A percentile compares a stretch with the other conserved stretches of the same genome.
These are phyloP conservation scores for Viola pubescens DNA, from an alignment of 441 rosid species.

Conservation along the genomic window DNA sequence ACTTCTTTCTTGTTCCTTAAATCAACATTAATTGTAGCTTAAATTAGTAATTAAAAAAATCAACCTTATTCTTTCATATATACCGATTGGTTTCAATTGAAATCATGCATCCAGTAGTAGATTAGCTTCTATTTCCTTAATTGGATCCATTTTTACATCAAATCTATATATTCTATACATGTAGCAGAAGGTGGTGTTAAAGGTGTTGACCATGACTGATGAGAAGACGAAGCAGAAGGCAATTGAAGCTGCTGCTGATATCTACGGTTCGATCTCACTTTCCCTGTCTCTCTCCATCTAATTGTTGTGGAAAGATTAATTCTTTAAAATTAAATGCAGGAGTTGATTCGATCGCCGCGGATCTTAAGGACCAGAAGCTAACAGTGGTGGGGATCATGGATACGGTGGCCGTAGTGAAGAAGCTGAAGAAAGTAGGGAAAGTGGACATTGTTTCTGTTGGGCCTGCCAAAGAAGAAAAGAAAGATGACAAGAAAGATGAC, in stretches of 20 bases:
- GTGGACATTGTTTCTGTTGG: slow-evolving; percentile 86
- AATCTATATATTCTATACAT: background rate
- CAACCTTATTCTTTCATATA: too few relatives aligned
- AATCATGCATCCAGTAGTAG: too few relatives aligned
- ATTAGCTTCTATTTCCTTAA: background rate
- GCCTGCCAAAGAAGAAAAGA: slow-evolving; percentile 93
- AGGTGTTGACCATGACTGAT: slow-evolving; percentile 89
- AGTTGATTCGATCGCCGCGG: slow-evolving; percentile 90
- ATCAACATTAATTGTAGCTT: too few relatives aligned
- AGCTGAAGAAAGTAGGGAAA: slow-evolving; percentile 88
- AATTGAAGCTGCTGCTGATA: slow-evolving; percentile 90
- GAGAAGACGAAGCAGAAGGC: slow-evolving; percentile 91
- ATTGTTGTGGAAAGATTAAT: background rate
- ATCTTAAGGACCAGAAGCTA: slow-evolving; percentile 81
- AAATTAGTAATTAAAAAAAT: too few relatives aligned
- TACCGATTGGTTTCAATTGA: too few relatives aligned
- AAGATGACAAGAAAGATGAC: slow-evolving; percentile 63
- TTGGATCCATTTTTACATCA: background rate
- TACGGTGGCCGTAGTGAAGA: slow-evolving; percentile 78
- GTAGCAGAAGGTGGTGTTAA: slow-evolving; percentile 70
- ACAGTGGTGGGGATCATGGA: slow-evolving; percentile 89
- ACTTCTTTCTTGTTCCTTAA: too few relatives aligned
- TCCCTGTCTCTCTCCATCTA: background rate
- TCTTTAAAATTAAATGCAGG: slow-evolving; percentile 30
- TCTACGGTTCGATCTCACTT: slow-evolving; percentile 36